Conservation (phyloP, 2,329 filamentous ascomycete species). For the Aurifilum marmelostoma region DNA sequence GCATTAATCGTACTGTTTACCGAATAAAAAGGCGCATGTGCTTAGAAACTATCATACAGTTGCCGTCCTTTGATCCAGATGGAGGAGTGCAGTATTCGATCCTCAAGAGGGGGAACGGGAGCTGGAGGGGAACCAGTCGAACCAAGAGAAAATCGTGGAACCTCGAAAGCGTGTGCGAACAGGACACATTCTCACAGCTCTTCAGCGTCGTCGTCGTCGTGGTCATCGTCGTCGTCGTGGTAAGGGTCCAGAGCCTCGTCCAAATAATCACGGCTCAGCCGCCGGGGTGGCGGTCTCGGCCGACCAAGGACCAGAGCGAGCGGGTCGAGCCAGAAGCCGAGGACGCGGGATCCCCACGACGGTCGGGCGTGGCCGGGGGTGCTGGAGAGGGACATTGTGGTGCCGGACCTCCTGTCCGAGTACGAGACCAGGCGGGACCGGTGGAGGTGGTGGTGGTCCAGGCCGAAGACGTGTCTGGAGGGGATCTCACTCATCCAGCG, state of each 20-base stretch:
- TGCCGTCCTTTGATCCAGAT: neutral
- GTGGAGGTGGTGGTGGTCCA: neutral
- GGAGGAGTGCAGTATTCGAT: neutral
- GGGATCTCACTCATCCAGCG: slow-evolving; percentile 5
- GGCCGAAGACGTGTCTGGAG: neutral
- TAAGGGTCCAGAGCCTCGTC: neutral
- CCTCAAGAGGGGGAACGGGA: neutral
- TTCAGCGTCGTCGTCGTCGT: neutral
- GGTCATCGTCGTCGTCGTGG: neutral
- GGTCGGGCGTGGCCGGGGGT: slow-evolving; percentile 7
- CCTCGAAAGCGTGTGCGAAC: neutral
- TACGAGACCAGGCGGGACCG: neutral
- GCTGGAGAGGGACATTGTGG: slow-evolving; percentile 14
- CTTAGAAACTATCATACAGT: neutral
- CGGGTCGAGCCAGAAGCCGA: slow-evolving; percentile 14
- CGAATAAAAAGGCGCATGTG: neutral
- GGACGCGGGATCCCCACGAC: slow-evolving; percentile 10
- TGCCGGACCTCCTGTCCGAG: neutral
- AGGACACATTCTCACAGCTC: neutral
- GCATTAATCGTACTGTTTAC: neutral
- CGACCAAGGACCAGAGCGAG: neutral
- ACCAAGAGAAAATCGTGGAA: neutral
- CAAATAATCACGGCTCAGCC: neutral
- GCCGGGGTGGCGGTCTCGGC: neutral
- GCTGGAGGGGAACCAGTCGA: neutral